These are phyloP conservation scores for Metschnikowia dekortorum DNA, from an alignment of 805 yeast genomes.

Conservation along the genomic window DNA sequence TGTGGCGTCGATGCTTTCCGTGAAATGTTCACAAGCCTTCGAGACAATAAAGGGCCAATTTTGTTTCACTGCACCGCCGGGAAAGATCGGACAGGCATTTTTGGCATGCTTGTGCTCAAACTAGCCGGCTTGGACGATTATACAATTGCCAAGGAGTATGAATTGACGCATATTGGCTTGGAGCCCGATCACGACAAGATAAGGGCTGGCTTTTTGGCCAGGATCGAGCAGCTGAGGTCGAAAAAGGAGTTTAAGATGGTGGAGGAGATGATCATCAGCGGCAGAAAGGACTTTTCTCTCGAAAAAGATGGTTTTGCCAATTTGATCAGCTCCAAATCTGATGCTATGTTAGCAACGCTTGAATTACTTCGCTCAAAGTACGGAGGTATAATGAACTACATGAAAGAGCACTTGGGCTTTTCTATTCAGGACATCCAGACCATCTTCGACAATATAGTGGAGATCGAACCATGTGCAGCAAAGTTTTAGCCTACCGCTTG, in stretches of 20 bases:
- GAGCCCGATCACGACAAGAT: constrained; percentile 43
- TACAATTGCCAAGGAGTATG: constrained; percentile 71
- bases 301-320: constrained; percentile 54
- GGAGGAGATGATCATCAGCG: constrained; percentile 24
- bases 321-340: constrained; percentile 60
- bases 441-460: constrained; percentile 15
- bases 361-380: constrained; percentile 47
- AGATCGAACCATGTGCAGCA: not conserved
- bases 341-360: constrained; percentile 64
- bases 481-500: not conserved
- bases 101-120: constrained; percentile 62
- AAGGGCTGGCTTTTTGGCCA: constrained; percentile 29
- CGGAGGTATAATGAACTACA: constrained; percentile 52
- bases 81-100: constrained; percentile 78
- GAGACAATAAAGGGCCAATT: constrained; percentile 45
- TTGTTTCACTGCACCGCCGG: constrained; percentile 82
- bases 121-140: constrained; percentile 62
- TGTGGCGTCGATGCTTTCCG: constrained; percentile 47
- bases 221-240: constrained; percentile 27
- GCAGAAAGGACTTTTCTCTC: constrained; percentile 39
- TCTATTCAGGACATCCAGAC: constrained; percentile 38
- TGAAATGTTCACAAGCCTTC: constrained; percentile 49
- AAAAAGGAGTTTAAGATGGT: constrained; percentile 22
- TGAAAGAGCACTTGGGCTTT: constrained; percentile 41
- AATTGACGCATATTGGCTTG: constrained; percentile 64